A percentile compares a stretch with the other conserved stretches of the same genome.
phyloP scores from a whole-genome alignment of 1,284 basidiomycete species.

The Trametes sp. region DNA sequence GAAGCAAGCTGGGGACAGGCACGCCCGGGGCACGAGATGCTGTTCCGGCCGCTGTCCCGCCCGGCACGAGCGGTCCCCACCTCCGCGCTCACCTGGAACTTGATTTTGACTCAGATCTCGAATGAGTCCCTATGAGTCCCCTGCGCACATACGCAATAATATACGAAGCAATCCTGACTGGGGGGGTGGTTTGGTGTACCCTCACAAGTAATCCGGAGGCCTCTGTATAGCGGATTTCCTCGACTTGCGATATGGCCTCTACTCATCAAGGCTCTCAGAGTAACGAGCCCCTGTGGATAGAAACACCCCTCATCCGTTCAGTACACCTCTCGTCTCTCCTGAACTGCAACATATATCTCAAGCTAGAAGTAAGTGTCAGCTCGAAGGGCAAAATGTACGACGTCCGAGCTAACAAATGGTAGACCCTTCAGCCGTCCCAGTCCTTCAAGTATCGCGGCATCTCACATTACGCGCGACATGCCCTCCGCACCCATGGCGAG shows the following conservation, averaged over 20 bases:
- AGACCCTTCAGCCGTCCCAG: constrained; percentile 76
- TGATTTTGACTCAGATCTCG: neutral
- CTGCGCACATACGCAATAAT: neutral
- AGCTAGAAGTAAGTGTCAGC: constrained; percentile 61
- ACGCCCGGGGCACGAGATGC: constrained; percentile 7
- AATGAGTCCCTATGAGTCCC: neutral
- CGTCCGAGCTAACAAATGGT: neutral
- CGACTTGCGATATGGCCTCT: too few species aligned
- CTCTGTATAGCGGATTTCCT: too few species aligned
- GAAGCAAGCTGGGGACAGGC: neutral
- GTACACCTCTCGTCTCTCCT: constrained; percentile 59
- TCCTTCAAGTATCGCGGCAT: constrained; percentile 82
- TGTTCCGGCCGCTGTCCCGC: neutral
- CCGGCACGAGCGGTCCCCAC: constrained; percentile 14
- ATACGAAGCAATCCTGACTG: neutral
- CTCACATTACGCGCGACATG: constrained; percentile 65
- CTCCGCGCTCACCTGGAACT: neutral
- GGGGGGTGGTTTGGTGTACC: too few species aligned
- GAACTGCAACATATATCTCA: constrained; percentile 65
- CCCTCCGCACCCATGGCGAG: constrained; percentile 46
- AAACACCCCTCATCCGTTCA: constrained; percentile 71
- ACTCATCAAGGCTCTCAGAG: too few species aligned
- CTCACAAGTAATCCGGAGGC: too few species aligned
- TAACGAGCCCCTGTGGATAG: constrained; percentile 64
- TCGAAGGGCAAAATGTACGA: neutral